Base-by-base conservation (phyloP, 2,329 filamentous ascomycete species). In the Chaetomiaceae sp. region DNA sequence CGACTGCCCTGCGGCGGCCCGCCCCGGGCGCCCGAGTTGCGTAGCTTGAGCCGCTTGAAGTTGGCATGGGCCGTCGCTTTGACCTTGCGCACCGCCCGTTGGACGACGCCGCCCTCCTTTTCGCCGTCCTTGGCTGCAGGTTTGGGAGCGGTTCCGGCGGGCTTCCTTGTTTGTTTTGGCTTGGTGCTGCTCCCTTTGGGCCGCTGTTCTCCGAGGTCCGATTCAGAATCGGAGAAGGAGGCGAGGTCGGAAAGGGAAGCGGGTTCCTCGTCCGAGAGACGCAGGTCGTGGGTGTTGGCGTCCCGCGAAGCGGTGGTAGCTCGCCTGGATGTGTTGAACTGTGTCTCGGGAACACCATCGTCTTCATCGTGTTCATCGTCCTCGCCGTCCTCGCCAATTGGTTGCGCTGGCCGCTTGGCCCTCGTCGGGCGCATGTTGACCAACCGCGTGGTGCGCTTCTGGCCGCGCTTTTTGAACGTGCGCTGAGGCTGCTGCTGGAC, bases 401-500 rank as follows among this genome's bases (percentile, higher is more conserved):
- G 61, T 3, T 63, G 59, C 14, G 62, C 52, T 18, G 75, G 72
- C 30, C 79, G 73, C 58, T 73, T 75, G 6, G 62, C 60, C 45
- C 69, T 62, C 1, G 66, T 73, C 2, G 78, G 79, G 51, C 68
- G 72, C 69, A 84, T 86, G 49, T 82, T 88, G 45, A 78, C 73
- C 38, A 74, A 71, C 51, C 82, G 73, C 3, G 87, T 91, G 45
- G 86, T 88, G 50, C 87, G 74, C 70, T 93, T 93, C 62, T 86
- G 77, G 0, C 86, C 86, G 69, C 86, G 87, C 75, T 93, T 93
- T 73, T 90, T 91, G 71, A 77, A 91, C 1, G 78, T 65, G 44
- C 74, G 78, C 30, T 81, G 62, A 2, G 81, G 81, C 11, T 74
- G 47, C 17, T 55, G 53, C n/a, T 29, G 45, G 3, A 9, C 9